Evolutionary conservation across 2,329 filamentous ascomycete genomes (phyloP).

Genomic region (Fusarium mundagurra): DNA sequence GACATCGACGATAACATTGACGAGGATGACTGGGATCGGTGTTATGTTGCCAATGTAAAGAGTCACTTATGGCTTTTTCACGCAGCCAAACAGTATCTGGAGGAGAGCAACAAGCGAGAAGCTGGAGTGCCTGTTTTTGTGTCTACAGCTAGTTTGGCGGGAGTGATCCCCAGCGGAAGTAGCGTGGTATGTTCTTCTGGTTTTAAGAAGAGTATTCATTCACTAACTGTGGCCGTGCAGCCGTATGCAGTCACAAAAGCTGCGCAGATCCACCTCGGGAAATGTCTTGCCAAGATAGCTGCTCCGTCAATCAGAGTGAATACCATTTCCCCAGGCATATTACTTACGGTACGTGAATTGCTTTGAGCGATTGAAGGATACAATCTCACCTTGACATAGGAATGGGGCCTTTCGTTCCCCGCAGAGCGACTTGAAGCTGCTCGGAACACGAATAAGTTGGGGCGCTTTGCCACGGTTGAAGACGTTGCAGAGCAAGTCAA

Average conservation of each 20-base stretch:
- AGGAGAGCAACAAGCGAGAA: conserved; percentile 64
- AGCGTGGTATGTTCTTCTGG: conserved; percentile 55
- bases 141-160: conserved; percentile 71
- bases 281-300: conserved; percentile 62
- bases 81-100: conserved; percentile 53
- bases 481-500: conserved; percentile 65
- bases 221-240: conserved; percentile 45
- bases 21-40: conserved; percentile 68
- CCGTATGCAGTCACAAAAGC: conserved; percentile 83
- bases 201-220: neutral
- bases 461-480: conserved; percentile 63
- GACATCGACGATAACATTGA: conserved; percentile 62
- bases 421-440: conserved; percentile 64
- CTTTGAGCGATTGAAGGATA: neutral
- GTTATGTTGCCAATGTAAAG: conserved; percentile 71
- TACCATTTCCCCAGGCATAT: conserved; percentile 63
- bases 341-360: conserved; percentile 53
- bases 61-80: conserved; percentile 69
- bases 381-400: conserved; percentile 43
- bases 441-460: conserved; percentile 67
- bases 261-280: conserved; percentile 70
- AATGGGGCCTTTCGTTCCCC: conserved; percentile 72
- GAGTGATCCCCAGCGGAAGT: conserved; percentile 71
- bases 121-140: conserved; percentile 63
- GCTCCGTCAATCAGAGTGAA: conserved; percentile 69